Conservation (phyloP, 129 eudicot genomes). For the Centrapalus pauciflorus region DNA sequence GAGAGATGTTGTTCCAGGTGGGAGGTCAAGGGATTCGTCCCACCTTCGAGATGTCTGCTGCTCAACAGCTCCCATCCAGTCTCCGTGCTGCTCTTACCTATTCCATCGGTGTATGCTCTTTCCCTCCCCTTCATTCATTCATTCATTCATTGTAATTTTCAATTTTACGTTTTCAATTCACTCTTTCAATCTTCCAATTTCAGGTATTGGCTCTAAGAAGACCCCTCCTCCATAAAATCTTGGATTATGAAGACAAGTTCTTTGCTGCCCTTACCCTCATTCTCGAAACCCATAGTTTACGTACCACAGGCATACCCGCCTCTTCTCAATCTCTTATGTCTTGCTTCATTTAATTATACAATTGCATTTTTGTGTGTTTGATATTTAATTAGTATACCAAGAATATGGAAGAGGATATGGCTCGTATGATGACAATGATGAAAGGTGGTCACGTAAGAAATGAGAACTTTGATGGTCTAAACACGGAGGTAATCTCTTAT, state of each 20-base stretch:
- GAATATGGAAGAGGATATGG: too few species aligned
- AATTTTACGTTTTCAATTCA: not conserved
- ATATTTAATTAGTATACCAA: too few species aligned
- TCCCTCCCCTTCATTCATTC: too few species aligned
- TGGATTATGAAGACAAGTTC: constrained; percentile 95
- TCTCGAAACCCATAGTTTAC: constrained; percentile 87
- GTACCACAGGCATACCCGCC: constrained; percentile 61
- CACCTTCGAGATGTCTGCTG: constrained; percentile 99
- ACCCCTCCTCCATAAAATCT: constrained; percentile 78
- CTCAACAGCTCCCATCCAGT: constrained; percentile 99
- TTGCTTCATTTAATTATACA: too few species aligned
- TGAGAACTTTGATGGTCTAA: too few species aligned
- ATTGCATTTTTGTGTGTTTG: too few species aligned
- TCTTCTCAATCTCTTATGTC: not conserved
- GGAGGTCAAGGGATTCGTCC: constrained; percentile 98
- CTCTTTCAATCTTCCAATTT: too few species aligned
- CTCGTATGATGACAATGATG: too few species aligned
- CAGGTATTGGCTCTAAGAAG: constrained; percentile 92
- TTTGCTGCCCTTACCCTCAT: constrained; percentile 84
- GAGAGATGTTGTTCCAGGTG: constrained; percentile 91
- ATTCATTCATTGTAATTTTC: not conserved
- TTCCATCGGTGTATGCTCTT: constrained; percentile 67
- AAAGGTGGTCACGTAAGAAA: too few species aligned
- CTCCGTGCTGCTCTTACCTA: constrained; percentile 97
- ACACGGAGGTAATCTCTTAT: too few species aligned